These are phyloP conservation scores for Podaxis mareebaensis DNA, from an alignment of 768 basidiomycete genomes.

Conservation along the genomic window DNA sequence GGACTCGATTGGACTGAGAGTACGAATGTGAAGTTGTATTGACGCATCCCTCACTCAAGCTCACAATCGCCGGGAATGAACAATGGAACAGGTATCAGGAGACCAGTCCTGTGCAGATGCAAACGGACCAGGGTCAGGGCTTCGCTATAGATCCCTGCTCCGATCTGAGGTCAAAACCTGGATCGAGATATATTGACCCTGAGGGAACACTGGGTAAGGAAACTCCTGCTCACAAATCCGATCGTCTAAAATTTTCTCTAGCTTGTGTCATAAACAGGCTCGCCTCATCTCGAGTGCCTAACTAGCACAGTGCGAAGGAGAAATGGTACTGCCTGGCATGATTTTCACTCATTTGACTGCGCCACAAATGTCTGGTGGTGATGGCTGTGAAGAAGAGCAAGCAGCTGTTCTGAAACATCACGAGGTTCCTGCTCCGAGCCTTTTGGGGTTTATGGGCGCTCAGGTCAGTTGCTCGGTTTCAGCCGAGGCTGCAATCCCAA, in stretches of 20 bases:
- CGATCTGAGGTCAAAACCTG: slow-evolving; percentile 9
- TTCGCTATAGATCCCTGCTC: slow-evolving; percentile 2
- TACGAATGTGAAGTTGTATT: background rate
- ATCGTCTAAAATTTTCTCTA: slow-evolving; percentile 7
- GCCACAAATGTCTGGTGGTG: slow-evolving; percentile 36
- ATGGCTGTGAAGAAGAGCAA: slow-evolving; percentile 27
- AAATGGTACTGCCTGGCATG: background rate
- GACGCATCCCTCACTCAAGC: background rate
- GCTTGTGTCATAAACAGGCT: background rate
- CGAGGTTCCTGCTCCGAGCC: slow-evolving; percentile 28
- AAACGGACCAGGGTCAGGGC: slow-evolving; percentile 17
- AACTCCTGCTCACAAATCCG: slow-evolving; percentile 12
- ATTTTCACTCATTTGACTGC: slow-evolving; percentile 24
- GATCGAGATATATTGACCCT: slow-evolving; percentile 10
- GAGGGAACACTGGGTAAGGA: slow-evolving; percentile 14
- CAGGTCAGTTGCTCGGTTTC: slow-evolving; percentile 39
- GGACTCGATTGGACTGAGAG: background rate
- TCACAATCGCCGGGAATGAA: background rate
- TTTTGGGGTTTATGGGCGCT: slow-evolving; percentile 38
- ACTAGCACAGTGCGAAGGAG: background rate
- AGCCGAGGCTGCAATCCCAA: slow-evolving; percentile 51
- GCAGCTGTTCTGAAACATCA: slow-evolving; percentile 36
- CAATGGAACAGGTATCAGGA: slow-evolving; percentile 1
- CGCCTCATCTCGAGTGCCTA: too few relatives aligned
- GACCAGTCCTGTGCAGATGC: background rate